Evolutionary conservation across 805 yeast species (phyloP), one percentile per base, ranked within the genome.

Genomic region (Myxozyma nipponensis): DNA sequence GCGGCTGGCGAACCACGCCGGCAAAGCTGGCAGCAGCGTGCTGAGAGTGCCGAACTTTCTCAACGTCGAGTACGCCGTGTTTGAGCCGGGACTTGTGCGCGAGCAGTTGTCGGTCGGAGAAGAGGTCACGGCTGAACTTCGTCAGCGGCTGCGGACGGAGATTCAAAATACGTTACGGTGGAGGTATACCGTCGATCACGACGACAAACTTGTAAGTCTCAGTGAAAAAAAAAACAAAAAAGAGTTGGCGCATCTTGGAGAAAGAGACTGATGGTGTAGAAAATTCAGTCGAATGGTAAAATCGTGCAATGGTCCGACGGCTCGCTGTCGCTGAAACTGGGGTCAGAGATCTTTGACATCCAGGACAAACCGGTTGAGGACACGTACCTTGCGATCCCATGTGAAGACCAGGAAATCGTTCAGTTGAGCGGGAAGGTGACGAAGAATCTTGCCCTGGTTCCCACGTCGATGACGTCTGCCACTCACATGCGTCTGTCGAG

Each of bases 291-390:
- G 7, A 93, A 93, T 64, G 83, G 96, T 3, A 87, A 90, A 63
- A 81, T 91, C 49, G 77, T 93, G 32, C 85, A 87, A 66, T 93
- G 98, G 98, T 84, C 85, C 49, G 98, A 93, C 68, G 98, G 98
- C 1, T 75, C 87, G 3, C 70, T 81, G 56, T 89, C 97, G 1
- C 72, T 93, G 59, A 90, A 87, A 63, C 71, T 93, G 35, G 98
- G 98, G 28, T 75, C 77, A 42, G 98, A 93, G 68, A 75, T 83
- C 56, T 91, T 90, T 62, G 97, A 91, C 64, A 81, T 87, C 52
- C 73, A 81, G 47, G 69, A 77, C 9, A 79, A 80, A 50, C 80
- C 83, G 6, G 71, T 81, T 36, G 79, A 77, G 45, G 95, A 89
- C 63, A 81, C 85, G 28, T 80, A 84, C 47, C 72, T 93, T 43